These are phyloP conservation scores for Taphrina betulina DNA, from an alignment of 1,139 yeast species.

Conservation along the genomic window DNA sequence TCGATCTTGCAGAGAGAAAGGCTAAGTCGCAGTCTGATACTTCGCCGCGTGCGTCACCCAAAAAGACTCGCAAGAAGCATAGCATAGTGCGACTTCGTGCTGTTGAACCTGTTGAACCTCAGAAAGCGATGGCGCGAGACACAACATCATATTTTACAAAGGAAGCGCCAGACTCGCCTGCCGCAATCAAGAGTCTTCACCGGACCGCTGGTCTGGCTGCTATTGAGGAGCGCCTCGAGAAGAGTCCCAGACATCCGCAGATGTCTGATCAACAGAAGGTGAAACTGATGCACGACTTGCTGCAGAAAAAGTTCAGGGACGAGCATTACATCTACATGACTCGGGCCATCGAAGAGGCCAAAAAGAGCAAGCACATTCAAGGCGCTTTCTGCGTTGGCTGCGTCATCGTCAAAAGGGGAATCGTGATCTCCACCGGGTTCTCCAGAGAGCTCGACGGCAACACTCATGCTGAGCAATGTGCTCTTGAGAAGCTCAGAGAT, in stretches of 20 bases:
- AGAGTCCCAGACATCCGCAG: constrained; percentile 3
- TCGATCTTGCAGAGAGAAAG: constrained; percentile 32
- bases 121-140: neutral
- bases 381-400: constrained; percentile 96
- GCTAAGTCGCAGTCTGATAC: constrained; percentile 15
- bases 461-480: constrained; percentile 98
- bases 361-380: constrained; percentile 74
- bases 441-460: constrained; percentile 92
- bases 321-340: constrained; percentile 49
- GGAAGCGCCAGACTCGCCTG: constrained; percentile 16
- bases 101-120: neutral
- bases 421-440: constrained; percentile 72
- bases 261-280: constrained; percentile 19
- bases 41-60: constrained; percentile 14
- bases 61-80: constrained; percentile 15
- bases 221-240: constrained; percentile 6
- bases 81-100: constrained; percentile 18
- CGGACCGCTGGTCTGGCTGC: neutral
- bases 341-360: constrained; percentile 71
- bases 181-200: constrained; percentile 1
- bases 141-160: constrained; percentile 14
- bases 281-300: constrained; percentile 16
- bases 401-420: constrained; percentile 65
- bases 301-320: constrained; percentile 11
- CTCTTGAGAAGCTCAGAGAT: constrained; percentile 62